Base-by-base conservation (phyloP, 208 protist genomes). In the Crithidia thermophila region DNA sequence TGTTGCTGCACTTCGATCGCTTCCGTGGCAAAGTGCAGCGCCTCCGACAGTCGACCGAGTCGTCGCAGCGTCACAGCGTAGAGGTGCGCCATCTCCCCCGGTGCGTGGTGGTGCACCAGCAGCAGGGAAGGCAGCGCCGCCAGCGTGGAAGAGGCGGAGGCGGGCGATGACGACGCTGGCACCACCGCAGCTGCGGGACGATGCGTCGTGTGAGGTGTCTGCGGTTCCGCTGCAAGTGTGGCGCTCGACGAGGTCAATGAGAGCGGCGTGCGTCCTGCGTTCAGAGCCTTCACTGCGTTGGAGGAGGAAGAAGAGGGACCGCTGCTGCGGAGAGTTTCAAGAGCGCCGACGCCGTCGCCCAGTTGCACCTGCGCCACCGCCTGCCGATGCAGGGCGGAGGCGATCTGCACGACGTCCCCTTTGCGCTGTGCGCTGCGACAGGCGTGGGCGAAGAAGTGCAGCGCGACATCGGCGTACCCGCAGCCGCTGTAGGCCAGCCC, bases 401-500 rank as follows among this genome's bases (percentile, higher is more conserved):
- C 74, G 72, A 20, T 60, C 64, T 33, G 23, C 8, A 57, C 56
- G 37, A 70, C 49, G 20, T 72, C 58, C 31, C 80, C 52, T 25
- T 25, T 37, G 33, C 34, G 81, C 66, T 67, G 58, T 30, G 52
- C 20, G 23, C 59, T 52, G 21, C 36, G 52, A 25, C 53, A 33
- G 2, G 59, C 68, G 43, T 50, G 72, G 27, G 36, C 55, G 53
- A 98, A 95, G 47, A 82, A 87, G 36, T 84, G 77, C 14, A 84
- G 72, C 13, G 94, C 91, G 21, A 90, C 64, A 53, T 94, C 87
- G 46, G 78, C 75, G 68, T 93, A 94, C 14, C 85, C 69, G 14
- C 94, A 57, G 14, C 86, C 79, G 30, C 52, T 59, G 64, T 95
- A 96, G 0, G 87, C 89, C 2, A 97, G 74, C 4, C 91, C 90